These are phyloP conservation scores for Lizonia empirigonia DNA, from an alignment of 2,329 filamentous ascomycete genomes.

Conservation along the genomic window DNA sequence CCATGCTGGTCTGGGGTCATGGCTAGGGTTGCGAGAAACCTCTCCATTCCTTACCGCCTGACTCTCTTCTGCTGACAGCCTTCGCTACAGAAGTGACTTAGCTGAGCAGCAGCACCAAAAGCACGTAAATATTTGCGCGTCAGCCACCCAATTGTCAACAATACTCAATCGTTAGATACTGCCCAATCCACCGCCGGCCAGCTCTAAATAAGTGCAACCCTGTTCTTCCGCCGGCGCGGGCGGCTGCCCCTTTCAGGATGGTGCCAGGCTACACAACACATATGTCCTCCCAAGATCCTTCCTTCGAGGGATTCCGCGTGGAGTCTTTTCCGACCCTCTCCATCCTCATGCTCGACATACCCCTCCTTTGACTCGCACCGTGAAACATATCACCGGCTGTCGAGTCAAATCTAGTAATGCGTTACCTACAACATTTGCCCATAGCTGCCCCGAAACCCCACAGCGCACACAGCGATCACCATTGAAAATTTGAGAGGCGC, in stretches of 20 bases:
- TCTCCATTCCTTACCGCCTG: constrained; percentile 12
- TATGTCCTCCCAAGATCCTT: constrained; percentile 24
- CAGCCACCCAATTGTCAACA: constrained; percentile 9
- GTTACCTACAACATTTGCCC: constrained; percentile 8
- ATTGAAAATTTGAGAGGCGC: constrained; percentile 13
- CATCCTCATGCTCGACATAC: constrained; percentile 2
- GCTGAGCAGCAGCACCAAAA: constrained; percentile 4
- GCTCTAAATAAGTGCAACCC: constrained; percentile 33
- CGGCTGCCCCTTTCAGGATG: constrained; percentile 12
- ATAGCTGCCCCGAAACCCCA: constrained; percentile 16
- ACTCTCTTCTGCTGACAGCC: constrained; percentile 4
- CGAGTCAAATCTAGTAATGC: constrained; percentile 24
- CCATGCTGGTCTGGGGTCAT: constrained; percentile 23
- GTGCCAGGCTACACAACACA: constrained; percentile 32
- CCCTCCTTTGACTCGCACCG: constrained; percentile 5
- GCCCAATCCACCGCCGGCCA: constrained; percentile 20
- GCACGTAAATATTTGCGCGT: constrained; percentile 8
- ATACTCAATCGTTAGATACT: neutral
- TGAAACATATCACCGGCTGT: constrained; percentile 20
- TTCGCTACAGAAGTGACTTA: neutral
- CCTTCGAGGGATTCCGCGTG: constrained; percentile 16
- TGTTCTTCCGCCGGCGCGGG: constrained; percentile 27
- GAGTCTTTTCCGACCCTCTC: neutral
- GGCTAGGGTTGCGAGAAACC: constrained; percentile 27
- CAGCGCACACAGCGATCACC: constrained; percentile 10